Evolutionary conservation across 805 yeast species (phyloP).

Genomic region (Starmerella potacharoeniae): DNA sequence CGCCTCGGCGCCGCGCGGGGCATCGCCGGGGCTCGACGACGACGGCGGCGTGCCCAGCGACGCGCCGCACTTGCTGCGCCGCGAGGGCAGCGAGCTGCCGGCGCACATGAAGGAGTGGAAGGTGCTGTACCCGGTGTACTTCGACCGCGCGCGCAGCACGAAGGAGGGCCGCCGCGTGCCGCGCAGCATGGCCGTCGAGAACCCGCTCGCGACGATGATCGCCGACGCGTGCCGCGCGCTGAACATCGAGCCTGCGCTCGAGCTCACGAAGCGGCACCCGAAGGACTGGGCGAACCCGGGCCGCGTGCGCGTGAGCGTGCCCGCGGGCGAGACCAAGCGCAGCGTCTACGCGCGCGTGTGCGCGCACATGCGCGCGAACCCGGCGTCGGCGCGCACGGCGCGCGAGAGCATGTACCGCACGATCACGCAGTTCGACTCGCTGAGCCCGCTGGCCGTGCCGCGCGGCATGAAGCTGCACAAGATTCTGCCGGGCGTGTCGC

Average conservation of each 20-base stretch:
- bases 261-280: conserved; percentile 78
- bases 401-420: conserved; percentile 23
- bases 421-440: conserved; percentile 25
- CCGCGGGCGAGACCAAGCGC: conserved; percentile 44
- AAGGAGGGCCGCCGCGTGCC: conserved; percentile 77
- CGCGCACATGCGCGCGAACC: conserved; percentile 49
- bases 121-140: conserved; percentile 81
- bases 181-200: conserved; percentile 55
- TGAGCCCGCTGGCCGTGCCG: conserved; percentile 56
- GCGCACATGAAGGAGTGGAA: conserved; percentile 56
- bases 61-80: background rate
- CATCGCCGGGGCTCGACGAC: background rate
- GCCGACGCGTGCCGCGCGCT: conserved; percentile 51
- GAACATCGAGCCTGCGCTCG: conserved; percentile 29
- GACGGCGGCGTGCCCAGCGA: background rate
- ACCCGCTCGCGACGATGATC: conserved; percentile 77
- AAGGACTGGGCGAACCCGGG: conserved; percentile 98
- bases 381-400: conserved; percentile 56
- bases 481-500: conserved; percentile 79
- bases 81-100: conserved; percentile 37
- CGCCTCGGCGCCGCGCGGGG: too few species aligned
- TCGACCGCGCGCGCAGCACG: conserved; percentile 65
- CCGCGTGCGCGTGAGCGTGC: conserved; percentile 64
- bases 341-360: conserved; percentile 51
- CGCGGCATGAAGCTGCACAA: conserved; percentile 77